Base-by-base conservation (phyloP, 805 yeast genomes). In the Scheffersomyces ergatensis region DNA sequence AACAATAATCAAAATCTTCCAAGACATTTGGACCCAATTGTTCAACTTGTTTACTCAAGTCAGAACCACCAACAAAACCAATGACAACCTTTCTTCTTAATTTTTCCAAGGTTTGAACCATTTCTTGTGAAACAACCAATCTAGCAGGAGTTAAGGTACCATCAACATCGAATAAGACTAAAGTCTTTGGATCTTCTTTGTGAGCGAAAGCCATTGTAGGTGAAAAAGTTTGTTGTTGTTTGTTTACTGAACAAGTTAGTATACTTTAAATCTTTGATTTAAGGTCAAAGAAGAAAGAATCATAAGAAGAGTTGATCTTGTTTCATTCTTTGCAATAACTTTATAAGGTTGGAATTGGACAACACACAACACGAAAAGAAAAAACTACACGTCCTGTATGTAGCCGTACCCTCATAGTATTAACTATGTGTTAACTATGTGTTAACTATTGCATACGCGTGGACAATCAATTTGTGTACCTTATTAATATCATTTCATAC, bases 81-180 rank as follows among this genome's bases (percentile, higher is more conserved):
- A 93, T 80, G 39, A 86, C 97, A 55, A 80, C 92, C 76, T 92
- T 90, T 75, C 89, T 76, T 73, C 97, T 85, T 62, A 93, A 80
- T 53, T 83, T 79, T 46, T 67, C 63, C 57, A 93, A 78, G 33
- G 85, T 71, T 48, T 77, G 67, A 60, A 72, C 78, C 83, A 93
- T 85, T 68, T 89, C 96, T 57, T 80, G 78, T 47, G 89, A 81
- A 54, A 85, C 69, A 40, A 60, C 65, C 63, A 83, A 78, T 76
- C 99, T 89, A 41, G 99, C 98, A 53, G 98, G 99, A 32, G 98
- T 92, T 67, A 93, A 78, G 43, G 99, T 93, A 52, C 97, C 99
- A 65, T 93, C 99, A 53, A 93, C 99, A 60, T 93, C 99, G 70
- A 93, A 93, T 51, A 93, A 81, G 53, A 88, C 95, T 58, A 93